Base-by-base conservation (phyloP, 164 flowering plant genomes). In the Kingdonia uniflora region DNA sequence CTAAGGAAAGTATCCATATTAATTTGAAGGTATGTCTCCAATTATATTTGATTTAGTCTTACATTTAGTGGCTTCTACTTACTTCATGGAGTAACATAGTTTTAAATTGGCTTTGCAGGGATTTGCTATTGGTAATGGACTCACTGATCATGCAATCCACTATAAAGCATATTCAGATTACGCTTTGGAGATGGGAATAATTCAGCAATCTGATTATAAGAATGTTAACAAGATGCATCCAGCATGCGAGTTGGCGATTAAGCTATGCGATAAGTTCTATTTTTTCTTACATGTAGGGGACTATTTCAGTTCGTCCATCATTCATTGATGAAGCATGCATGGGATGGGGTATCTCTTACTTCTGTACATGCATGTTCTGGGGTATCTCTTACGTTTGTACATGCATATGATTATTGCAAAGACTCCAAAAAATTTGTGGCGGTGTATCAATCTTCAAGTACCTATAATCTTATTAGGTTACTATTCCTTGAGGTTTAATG, bases 81-180 rank as follows among this genome's bases (percentile, higher is more conserved):
- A 7, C 39, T 51, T 23, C 22, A 14, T 50, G 11, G 37, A 29
- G 22, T 53, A 26, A 29, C 22, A 17, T 50, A 24, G 52, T 22
- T 26, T 8, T 19, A 38, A 26, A 41, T 24, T 58, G 56, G 19
- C 68, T 49, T n/a, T 57, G 40, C 68, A 87, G 96, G 96, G 96
- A 14, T 76, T 87, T 57, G 96, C 90, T 0, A 87, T 87, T 60
- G 96, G 96, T 6, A 87, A 87, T 67, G 96, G 96, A 2, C 78
- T 88, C n/a, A 85, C 90, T 1, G 54, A 85, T 58, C 91, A 91
- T 16, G 85, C 46, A 52, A 68, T 85, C 35, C 96, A 88, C 59
- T 88, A 85, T 57, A 42, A 52, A 56, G 91, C 94, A 21, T 85
- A 88, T 59, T 40, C 88, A 16, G 96, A 88, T 54, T 88, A 70